Conservation (phyloP, 495 filamentous ascomycete species). For the Neurospora sp. region DNA sequence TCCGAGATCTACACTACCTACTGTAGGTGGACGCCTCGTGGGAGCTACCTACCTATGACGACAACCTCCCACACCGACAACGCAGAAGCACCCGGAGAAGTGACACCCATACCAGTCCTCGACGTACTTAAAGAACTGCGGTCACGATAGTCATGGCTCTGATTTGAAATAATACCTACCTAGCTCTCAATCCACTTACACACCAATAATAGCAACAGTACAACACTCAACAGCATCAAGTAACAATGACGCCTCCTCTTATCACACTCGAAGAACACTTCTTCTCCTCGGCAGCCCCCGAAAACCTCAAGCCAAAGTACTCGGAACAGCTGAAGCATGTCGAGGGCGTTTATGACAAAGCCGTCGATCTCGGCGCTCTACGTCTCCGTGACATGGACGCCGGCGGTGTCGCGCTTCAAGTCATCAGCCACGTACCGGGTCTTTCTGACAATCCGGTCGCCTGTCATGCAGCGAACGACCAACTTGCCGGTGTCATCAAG, state of each 20-base stretch:
- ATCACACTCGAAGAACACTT: constrained; percentile 57
- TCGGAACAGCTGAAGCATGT: constrained; percentile 24
- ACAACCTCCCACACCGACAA: neutral
- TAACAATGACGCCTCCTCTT: constrained; percentile 19
- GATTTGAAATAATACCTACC: neutral
- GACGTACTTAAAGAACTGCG: neutral
- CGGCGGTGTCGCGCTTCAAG: constrained; percentile 42
- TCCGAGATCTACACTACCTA: neutral
- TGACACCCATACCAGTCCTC: neutral
- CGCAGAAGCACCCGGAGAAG: neutral
- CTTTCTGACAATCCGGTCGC: constrained; percentile 18
- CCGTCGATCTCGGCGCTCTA: constrained; percentile 27
- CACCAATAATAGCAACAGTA: neutral
- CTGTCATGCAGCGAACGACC: constrained; percentile 41
- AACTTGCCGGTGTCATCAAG: constrained; percentile 37
- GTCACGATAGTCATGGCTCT: neutral
- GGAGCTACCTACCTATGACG: neutral
- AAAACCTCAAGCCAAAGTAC: constrained; percentile 7
- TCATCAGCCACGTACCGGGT: constrained; percentile 44
- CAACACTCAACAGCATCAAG: neutral
- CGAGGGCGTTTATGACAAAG: constrained; percentile 17
- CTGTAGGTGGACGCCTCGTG: neutral
- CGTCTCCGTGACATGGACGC: constrained; percentile 44
- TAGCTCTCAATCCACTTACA: neutral
- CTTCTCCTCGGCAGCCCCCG: constrained; percentile 29